phyloP scores from a whole-genome alignment of 73 alveolate genomes.

The Urostyla sp. region DNA sequence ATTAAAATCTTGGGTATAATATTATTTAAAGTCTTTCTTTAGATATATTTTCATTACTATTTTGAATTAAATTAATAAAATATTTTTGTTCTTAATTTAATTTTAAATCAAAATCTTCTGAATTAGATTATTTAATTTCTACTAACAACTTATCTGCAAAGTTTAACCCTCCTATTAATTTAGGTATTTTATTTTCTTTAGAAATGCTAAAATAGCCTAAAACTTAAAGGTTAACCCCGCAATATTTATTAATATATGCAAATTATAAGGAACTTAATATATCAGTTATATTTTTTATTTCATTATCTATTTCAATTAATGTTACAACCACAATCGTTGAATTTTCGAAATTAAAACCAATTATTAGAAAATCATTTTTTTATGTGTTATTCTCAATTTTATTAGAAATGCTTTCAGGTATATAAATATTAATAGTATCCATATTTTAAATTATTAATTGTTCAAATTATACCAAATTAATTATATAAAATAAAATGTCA shows the following conservation, averaged over 20 bases:
- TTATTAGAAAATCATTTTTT: constrained; percentile 30
- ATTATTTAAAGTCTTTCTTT: constrained; percentile 54
- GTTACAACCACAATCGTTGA: constrained; percentile 15
- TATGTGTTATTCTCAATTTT: constrained; percentile 25
- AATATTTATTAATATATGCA: constrained; percentile 48
- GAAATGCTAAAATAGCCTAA: constrained; percentile 59
- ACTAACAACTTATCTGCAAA: too few species aligned
- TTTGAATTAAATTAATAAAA: neutral
- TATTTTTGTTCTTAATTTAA: too few species aligned
- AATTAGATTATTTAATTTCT: too few species aligned
- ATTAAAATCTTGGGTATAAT: constrained; percentile 33
- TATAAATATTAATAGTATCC: neutral
- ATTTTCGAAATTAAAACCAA: constrained; percentile 50
- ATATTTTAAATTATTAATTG: neutral
- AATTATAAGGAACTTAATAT: constrained; percentile 21
- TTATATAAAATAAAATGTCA: neutral
- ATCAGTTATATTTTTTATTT: neutral
- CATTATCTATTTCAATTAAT: neutral
- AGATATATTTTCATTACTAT: constrained; percentile 51
- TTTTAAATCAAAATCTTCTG: too few species aligned
- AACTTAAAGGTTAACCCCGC: constrained; percentile 53
- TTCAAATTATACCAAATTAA: too few species aligned
- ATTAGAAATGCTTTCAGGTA: neutral
- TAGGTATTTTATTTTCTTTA: constrained; percentile 35
- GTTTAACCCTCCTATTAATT: constrained; percentile 24